Evolutionary conservation across 2,329 filamentous ascomycete genomes (phyloP), one percentile per base, ranked within the genome.

Genomic region (Hirsutella thompsonii): DNA sequence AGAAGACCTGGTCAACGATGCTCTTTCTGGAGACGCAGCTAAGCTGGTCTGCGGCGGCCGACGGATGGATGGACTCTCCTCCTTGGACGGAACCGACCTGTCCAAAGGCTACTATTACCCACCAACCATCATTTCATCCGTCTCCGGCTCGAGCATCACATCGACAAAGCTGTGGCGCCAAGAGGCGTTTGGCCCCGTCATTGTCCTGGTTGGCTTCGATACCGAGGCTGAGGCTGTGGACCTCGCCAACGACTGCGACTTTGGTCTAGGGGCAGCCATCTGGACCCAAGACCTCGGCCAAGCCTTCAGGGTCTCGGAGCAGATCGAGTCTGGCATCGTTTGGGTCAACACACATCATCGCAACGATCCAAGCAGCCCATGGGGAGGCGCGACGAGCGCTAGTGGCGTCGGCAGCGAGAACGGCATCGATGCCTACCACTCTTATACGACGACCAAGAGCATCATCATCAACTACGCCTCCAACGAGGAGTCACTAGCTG

Each of bases 171-270:
- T 92, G 49, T 81, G 84, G 68, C 73, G 76, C 51, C 81, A 88
- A 57, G 85, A 92, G 60, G 85, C 87, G 44, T 92, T 92, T 58
- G 85, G 85, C 18, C 85, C 85, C 8, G 84, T 89, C 32, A 79
- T 83, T 57, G 73, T 81, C 39, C 74, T 92, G 48, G 72, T 76
- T 52, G 82, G 81, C 50, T 90, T 92, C 66, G 78, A 79, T 57
- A 78, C 70, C 49, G 81, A 86, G 63, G 76, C 76, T 19, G 77
- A 88, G 38, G 83, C 77, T 34, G 71, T 90, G 52, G 64, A 66
- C 41, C 63, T 84, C 37, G 83, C 78, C 44, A 90, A 92, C 68
- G 70, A 75, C 60, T 83, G 74, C 53, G 81, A 71, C 46, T 90
- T 86, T 59, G 83, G 83, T 46, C 73, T 92, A 21, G 84, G 83